These are phyloP conservation scores for Cystobasidiaceae sp. DNA, from an alignment of 1,284 basidiomycete species.

Conservation along the genomic window DNA sequence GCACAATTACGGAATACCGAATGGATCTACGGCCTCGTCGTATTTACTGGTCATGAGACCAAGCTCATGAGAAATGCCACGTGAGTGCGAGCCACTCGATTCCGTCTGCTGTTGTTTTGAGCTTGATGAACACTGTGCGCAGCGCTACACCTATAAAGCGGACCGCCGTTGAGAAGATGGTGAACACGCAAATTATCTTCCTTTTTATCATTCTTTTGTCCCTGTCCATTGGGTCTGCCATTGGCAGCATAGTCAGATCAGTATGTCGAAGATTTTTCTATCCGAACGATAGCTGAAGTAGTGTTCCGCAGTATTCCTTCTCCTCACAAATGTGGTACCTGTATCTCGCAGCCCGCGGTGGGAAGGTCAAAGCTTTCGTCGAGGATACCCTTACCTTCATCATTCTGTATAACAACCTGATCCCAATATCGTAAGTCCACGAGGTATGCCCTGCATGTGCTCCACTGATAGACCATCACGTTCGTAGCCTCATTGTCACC, in stretches of 20 bases:
- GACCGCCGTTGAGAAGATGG: conserved; percentile 91
- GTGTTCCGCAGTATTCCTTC: conserved; percentile 32
- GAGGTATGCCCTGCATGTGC: not conserved
- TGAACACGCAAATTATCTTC: conserved; percentile 95
- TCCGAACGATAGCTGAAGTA: not conserved
- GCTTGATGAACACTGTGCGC: no score
- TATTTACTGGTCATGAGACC: conserved; percentile 97
- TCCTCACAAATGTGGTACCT: conserved; percentile 50
- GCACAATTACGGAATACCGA: conserved; percentile 94
- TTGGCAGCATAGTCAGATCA: conserved; percentile 81
- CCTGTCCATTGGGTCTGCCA: conserved; percentile 82
- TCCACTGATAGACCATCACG: not conserved
- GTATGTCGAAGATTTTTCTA: conserved; percentile 43
- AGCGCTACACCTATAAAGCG: conserved; percentile 93
- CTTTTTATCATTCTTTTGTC: conserved; percentile 82
- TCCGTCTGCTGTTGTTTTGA: no score
- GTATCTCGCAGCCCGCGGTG: conserved; percentile 45
- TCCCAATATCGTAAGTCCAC: conserved; percentile 77
- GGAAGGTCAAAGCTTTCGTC: conserved; percentile 57
- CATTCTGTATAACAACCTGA: conserved; percentile 98
- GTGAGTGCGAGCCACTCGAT: no score
- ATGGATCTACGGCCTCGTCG: conserved; percentile 90
- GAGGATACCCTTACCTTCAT: conserved; percentile 95
- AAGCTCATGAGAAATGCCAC: conserved; percentile 93
- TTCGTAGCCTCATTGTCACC: conserved; percentile 75